phyloP scores from a whole-genome alignment of 2,329 filamentous ascomycete genomes.

The Neonectria ditissima region DNA sequence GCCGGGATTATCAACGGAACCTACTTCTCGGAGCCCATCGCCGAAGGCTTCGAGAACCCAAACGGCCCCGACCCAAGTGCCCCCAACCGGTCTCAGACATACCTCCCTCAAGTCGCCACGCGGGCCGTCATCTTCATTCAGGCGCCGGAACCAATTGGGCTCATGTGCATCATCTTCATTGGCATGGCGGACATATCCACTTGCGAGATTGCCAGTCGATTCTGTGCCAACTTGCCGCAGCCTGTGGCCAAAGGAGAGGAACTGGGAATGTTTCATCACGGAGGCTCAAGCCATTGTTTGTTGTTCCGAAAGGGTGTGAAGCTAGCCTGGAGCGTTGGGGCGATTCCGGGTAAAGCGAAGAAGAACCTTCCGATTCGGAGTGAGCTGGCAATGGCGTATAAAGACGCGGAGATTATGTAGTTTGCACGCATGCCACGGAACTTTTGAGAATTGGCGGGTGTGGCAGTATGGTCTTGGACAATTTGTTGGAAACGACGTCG shows the following conservation, averaged over 20 bases:
- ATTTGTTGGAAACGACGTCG: neutral
- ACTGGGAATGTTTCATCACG: slow-evolving; percentile 80
- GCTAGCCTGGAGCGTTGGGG: slow-evolving; percentile 43
- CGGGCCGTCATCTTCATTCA: slow-evolving; percentile 75
- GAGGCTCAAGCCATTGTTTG: slow-evolving; percentile 73
- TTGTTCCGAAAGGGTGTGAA: slow-evolving; percentile 68
- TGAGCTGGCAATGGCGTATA: slow-evolving; percentile 32
- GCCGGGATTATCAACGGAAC: slow-evolving; percentile 68
- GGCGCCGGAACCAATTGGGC: slow-evolving; percentile 72
- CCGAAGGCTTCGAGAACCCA: slow-evolving; percentile 20
- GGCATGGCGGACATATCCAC: slow-evolving; percentile 80
- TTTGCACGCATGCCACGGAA: neutral
- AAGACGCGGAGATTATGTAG: neutral
- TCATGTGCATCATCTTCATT: slow-evolving; percentile 75
- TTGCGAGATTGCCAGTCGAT: slow-evolving; percentile 62
- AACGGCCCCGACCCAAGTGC: slow-evolving; percentile 34
- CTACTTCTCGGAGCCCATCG: slow-evolving; percentile 67
- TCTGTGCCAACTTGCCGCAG: slow-evolving; percentile 4
- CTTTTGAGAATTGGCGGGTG: neutral
- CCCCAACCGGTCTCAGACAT: slow-evolving; percentile 64
- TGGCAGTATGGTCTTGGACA: neutral
- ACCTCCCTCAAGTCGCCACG: slow-evolving; percentile 72
- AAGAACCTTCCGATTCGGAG: slow-evolving; percentile 37
- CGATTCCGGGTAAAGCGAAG: slow-evolving; percentile 23
- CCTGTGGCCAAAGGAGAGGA: slow-evolving; percentile 69